Evolutionary conservation across 306 rosid species (phyloP).

Genomic region (Prinsepia uniflora): DNA sequence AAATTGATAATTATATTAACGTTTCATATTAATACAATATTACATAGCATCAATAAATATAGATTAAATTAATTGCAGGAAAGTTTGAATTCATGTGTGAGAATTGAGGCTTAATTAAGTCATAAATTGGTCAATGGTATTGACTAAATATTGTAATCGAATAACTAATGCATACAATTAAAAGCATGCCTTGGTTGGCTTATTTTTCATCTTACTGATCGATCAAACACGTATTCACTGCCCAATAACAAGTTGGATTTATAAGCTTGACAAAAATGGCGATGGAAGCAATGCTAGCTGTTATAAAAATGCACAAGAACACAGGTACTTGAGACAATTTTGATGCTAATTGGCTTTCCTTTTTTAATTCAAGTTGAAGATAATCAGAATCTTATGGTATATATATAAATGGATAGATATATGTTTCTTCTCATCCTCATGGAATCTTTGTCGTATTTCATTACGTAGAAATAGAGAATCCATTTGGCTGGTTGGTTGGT

Average conservation of each 20-base stretch:
- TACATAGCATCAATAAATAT: too few relatives aligned
- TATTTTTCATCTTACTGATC: slow-evolving; percentile 12
- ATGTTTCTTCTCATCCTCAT: neutral
- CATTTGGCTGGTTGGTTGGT: neutral
- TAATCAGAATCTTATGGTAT: too few relatives aligned
- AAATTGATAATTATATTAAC: too few relatives aligned
- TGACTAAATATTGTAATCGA: neutral
- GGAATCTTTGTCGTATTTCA: neutral
- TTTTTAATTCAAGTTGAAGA: neutral
- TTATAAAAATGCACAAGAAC: neutral
- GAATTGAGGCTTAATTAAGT: too few relatives aligned
- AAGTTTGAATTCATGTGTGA: too few relatives aligned
- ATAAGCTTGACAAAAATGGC: neutral
- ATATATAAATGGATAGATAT: too few relatives aligned
- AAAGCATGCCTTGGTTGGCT: neutral
- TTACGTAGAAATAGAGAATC: neutral
- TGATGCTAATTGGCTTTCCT: neutral
- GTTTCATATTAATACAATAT: neutral
- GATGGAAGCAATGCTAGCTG: neutral
- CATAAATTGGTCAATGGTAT: too few relatives aligned
- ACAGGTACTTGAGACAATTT: neutral
- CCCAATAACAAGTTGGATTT: slow-evolving; percentile 8
- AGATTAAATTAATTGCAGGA: too few relatives aligned
- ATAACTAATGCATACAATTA: neutral
- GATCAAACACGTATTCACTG: too few relatives aligned